Evolutionary conservation across 805 yeast genomes (phyloP), one percentile per base, ranked within the genome.

Genomic region (Nakazawaea holstii): DNA sequence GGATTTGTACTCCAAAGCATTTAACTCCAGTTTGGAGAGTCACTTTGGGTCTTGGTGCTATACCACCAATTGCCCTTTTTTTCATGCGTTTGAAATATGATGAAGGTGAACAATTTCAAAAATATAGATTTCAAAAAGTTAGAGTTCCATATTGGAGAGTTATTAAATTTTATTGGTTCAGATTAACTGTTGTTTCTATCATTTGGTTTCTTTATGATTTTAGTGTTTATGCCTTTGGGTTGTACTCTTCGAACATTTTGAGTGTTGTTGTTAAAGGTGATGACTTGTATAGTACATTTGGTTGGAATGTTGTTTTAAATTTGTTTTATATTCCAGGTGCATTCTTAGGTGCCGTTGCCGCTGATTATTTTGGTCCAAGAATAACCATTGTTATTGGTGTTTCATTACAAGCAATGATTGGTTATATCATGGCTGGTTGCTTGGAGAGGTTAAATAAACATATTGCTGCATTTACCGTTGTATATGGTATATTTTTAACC

Each of bases 351-450:
- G 96, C 95, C n/a, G 59, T 77, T 43, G 66, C 79, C 35, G 76
- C 95, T n/a, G 97, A 92, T 66, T 87, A 79, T 65, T 59, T 90
- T 49, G 98, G 98, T n/a, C 96, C 97, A 47, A 78, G 97, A 65
- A 62, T 85, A 52, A 86, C 96, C 8, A 67, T 89, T 39, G 76
- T 73, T 30, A 46, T 71, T 48, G 97, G 97, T 59, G 81, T 88
- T 24, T 54, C 72, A 43, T 53, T 77, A 36, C 97, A 92, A 69
- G 90, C 88, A 8, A 68, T 82, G 39, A 68, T 92, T 52, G 97
- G 97, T 20, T 86, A 76, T 61, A 77, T 82, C 57, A 84, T 92
- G 90, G 89, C 95, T 46, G 92, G 84, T 20, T 66, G 74, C 41
- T 82, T 84, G 59, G 68, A 71, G 29, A 59, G 62, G 27, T 72